Conservation (phyloP, 2,329 filamentous ascomycete species). For the Myriosclerotinia scirpicola region DNA sequence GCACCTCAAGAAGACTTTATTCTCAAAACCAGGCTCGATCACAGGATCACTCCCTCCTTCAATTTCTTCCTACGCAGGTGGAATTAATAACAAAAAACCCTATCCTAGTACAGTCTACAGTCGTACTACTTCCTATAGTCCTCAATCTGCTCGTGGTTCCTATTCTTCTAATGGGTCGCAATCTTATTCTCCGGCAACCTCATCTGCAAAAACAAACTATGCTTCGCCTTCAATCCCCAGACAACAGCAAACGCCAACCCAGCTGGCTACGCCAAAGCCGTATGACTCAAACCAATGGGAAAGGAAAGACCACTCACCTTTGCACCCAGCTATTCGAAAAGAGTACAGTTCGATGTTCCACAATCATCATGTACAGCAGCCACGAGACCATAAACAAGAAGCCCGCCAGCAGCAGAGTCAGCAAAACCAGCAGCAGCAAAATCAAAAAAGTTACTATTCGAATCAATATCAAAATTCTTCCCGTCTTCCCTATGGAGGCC, state of each 20-base stretch:
- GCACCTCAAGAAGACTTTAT: slow-evolving; percentile 38
- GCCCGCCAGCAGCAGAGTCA: not conserved
- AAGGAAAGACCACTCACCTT: slow-evolving; percentile 32
- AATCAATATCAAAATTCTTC: slow-evolving; percentile 9
- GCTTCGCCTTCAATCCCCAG: slow-evolving; percentile 22
- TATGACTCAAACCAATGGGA: slow-evolving; percentile 29
- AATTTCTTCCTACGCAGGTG: slow-evolving; percentile 22
- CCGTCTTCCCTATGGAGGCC: not conserved
- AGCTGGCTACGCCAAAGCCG: slow-evolving; percentile 21
- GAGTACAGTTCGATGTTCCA: slow-evolving; percentile 37
- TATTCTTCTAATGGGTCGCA: slow-evolving; percentile 14
- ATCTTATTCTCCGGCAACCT: slow-evolving; percentile 20
- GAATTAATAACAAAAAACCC: not conserved
- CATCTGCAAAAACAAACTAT: slow-evolving; percentile 11
- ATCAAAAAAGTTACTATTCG: not conserved
- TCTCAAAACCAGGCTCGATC: slow-evolving; percentile 30
- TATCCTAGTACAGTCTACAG: not conserved
- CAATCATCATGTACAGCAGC: slow-evolving; percentile 25
- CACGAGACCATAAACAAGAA: slow-evolving; percentile 15
- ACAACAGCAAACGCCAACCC: slow-evolving; percentile 25
- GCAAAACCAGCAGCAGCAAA: slow-evolving; percentile 2
- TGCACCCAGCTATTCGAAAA: slow-evolving; percentile 45
- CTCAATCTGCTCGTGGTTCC: slow-evolving; percentile 3
- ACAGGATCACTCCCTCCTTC: slow-evolving; percentile 11
- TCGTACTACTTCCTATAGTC: slow-evolving; percentile 4